Evolutionary conservation across 116 monocot species (phyloP), one percentile per base, ranked within the genome.

Genomic region (Trichopus zeylanicus): DNA sequence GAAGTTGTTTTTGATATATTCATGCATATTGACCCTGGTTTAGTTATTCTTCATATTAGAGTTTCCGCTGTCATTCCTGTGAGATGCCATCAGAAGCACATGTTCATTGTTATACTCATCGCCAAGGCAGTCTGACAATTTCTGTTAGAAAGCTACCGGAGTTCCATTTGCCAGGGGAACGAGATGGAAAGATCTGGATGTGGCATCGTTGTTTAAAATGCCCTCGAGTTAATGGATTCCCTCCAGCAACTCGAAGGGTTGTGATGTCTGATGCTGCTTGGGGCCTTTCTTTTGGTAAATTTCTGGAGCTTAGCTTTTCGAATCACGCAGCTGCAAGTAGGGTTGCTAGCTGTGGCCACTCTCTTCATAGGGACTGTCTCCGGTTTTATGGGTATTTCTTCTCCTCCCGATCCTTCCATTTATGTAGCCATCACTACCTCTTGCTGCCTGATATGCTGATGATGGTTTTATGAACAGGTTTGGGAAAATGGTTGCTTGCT

Each of bases 261-360:
- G 84, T 90, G 7, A 84, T 90, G 84, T 97, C 97, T 70, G 87
- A 97, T 91, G 91, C 97, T 61, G 97, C 87, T 30, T 97, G 91
- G 91, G 90, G 97, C 55, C 66, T 97, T 59, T 97, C 97, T 58
- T 91, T 97, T 68, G 91, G 91, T 46, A 97, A 97, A 87, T 91
- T 87, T 77, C 70, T 97, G 84, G 97, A 91, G 75, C 84, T 97
- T 65, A 97, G 87, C 57, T 97, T 97, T 79, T 97, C 87, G 38
- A 97, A 97, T 73, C 91, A 91, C 75, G 87, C 81, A 62, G 84
- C 97, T 59, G 87, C 97, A 35, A 97, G 84, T 72, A 81, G 91
- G 77, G 97, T 97, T 2, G 97, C 91, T 39, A 91, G 84, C 59
- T 97, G 97, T 58, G 91, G 97, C 0, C 91, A 97, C 60, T 97